Evolutionary conservation across 352 stramenopile species (phyloP).

Genomic region (Globisporangium alternatum): DNA sequence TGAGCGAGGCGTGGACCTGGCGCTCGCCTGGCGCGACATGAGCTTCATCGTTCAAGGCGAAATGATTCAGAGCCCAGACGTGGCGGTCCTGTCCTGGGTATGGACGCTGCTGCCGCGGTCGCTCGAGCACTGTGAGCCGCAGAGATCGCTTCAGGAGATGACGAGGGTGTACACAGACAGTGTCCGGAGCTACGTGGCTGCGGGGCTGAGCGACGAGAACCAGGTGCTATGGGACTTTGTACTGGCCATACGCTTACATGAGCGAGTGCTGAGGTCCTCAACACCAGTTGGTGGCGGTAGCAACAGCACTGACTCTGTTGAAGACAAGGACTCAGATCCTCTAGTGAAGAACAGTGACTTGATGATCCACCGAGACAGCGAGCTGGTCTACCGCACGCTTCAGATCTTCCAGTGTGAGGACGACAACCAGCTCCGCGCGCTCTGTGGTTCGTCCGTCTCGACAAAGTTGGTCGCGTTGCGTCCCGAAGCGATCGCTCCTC

Average conservation of each 20-base stretch:
- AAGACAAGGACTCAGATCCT: not conserved
- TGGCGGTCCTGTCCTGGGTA: constrained; percentile 27
- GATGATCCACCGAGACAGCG: not conserved
- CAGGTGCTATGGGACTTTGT: constrained; percentile 37
- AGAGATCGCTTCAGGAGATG: constrained; percentile 21
- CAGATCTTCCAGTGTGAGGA: constrained; percentile 11
- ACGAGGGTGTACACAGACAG: constrained; percentile 15
- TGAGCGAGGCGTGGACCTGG: constrained; percentile 31
- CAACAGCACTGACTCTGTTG: not conserved
- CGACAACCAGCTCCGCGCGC: not conserved
- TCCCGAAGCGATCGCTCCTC: constrained; percentile 15
- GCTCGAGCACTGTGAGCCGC: constrained; percentile 10
- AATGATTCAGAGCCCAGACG: not conserved
- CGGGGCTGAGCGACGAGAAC: constrained; percentile 31
- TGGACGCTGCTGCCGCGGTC: constrained; percentile 32
- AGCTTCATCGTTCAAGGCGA: constrained; percentile 2
- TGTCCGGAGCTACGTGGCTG: constrained; percentile 18
- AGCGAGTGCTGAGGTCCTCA: not conserved
- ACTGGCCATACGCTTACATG: constrained; percentile 34
- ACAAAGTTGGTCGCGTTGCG: constrained; percentile 24
- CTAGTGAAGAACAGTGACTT: not conserved
- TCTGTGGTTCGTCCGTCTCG: constrained; percentile 8
- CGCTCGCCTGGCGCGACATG: constrained; percentile 34
- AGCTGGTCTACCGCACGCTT: constrained; percentile 14
- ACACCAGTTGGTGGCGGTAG: not conserved